Evolutionary conservation across 345 rosid species (phyloP).

Genomic region (Salix udensis): DNA sequence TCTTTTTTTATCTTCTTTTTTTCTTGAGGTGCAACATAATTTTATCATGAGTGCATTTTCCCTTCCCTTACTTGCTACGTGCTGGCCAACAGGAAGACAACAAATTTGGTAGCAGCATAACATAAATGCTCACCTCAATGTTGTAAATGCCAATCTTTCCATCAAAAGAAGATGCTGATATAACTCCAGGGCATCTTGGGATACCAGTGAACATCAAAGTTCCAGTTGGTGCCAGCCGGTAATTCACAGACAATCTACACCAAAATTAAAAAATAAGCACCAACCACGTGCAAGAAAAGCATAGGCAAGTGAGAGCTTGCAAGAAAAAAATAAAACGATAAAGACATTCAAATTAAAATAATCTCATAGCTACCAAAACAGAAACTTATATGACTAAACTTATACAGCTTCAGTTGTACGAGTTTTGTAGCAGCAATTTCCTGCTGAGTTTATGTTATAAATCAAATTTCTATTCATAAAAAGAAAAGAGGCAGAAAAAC

Average conservation of each 20-base stretch:
- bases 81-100: not conserved
- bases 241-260: constrained; percentile 79
- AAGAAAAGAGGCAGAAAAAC: not conserved
- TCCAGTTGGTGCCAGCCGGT: constrained; percentile 97
- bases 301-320: not conserved
- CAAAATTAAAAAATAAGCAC: not conserved
- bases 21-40: not conserved
- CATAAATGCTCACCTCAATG: constrained; percentile 62
- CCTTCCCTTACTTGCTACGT: not conserved
- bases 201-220: constrained; percentile 98
- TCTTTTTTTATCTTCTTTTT: not conserved
- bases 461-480: not conserved
- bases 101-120: not conserved
- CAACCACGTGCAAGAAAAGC: not conserved
- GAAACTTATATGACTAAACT: constrained; percentile 2
- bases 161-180: constrained; percentile 96
- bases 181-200: constrained; percentile 90
- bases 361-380: not conserved
- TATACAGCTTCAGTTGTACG: not conserved
- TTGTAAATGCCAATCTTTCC: constrained; percentile 92
- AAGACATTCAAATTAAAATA: not conserved
- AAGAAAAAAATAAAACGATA: not conserved
- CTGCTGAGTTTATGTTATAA: not conserved
- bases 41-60: not conserved
- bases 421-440: not conserved